A percentile compares a stretch with the other conserved stretches of the same genome.
phyloP scores from a whole-genome alignment of 225 moss, liverwort and hornwort genomes.

The Bryoerythrophyllum caledonicum region DNA sequence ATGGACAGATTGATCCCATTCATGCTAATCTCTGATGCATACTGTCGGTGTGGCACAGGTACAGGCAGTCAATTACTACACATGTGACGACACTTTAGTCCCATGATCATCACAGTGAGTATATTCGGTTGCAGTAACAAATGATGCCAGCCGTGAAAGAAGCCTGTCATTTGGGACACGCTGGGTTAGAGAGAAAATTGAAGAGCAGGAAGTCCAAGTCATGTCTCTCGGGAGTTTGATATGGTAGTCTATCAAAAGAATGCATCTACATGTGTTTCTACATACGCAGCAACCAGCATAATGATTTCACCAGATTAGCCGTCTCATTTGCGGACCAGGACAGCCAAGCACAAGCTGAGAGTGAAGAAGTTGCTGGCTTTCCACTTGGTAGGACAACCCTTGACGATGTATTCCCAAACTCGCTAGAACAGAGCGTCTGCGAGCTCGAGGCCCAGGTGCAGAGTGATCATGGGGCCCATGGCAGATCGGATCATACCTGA shows the following conservation, averaged over 20 bases:
- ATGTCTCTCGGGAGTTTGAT: not conserved
- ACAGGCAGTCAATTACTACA: not conserved
- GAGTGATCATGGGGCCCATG: not conserved
- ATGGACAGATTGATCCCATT: not conserved
- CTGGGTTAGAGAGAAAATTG: not conserved
- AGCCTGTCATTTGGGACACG: not conserved
- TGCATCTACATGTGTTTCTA: not conserved
- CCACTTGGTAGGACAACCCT: conserved; percentile 5
- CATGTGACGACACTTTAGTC: not conserved
- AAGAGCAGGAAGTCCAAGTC: not conserved
- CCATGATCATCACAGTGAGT: not conserved
- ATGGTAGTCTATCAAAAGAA: not conserved
- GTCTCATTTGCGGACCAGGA: conserved; percentile 28
- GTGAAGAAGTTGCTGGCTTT: conserved; percentile 19
- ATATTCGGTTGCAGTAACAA: not conserved
- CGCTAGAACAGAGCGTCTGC: conserved; percentile 17
- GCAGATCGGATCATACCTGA: conserved; percentile 8
- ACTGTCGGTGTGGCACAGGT: conserved; percentile 1
- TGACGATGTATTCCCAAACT: conserved; percentile 6
- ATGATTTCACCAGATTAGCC: too few species aligned
- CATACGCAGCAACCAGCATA: not conserved
- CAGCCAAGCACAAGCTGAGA: conserved; percentile 22
- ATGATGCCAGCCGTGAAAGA: not conserved
- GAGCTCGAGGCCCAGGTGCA: conserved; percentile 26
- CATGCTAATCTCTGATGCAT: not conserved